Conservation (phyloP, 2,329 filamentous ascomycete species). For the Aureobasidium pullulans region DNA sequence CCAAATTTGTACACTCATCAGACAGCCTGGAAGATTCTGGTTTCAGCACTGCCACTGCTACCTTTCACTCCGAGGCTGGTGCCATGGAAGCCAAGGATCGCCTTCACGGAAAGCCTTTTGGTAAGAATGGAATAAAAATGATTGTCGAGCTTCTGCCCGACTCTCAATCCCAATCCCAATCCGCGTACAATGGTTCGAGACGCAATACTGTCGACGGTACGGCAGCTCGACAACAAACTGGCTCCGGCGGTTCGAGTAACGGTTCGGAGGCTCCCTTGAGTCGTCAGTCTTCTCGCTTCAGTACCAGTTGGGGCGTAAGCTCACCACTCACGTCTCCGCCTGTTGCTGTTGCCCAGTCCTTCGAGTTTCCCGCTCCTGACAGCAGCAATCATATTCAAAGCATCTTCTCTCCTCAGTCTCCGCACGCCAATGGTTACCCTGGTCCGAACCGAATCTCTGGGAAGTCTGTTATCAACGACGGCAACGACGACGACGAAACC, state of each 20-base stretch:
- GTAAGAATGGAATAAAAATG: slow-evolving; percentile 53
- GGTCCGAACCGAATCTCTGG: slow-evolving; percentile 55
- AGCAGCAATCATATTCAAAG: slow-evolving; percentile 49
- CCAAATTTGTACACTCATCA: slow-evolving; percentile 45
- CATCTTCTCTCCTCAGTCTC: slow-evolving; percentile 66
- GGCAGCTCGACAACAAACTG: slow-evolving; percentile 35
- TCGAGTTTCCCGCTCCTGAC: slow-evolving; percentile 53
- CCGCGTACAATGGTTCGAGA: slow-evolving; percentile 27
- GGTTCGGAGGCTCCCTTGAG: slow-evolving; percentile 35
- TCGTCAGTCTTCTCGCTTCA: slow-evolving; percentile 54
- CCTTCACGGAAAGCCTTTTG: slow-evolving; percentile 56
- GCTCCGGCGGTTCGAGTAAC: slow-evolving; percentile 35
- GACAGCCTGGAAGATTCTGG: slow-evolving; percentile 33
- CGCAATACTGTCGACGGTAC: slow-evolving; percentile 49
- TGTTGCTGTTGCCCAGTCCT: slow-evolving; percentile 40
- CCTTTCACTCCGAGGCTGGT: slow-evolving; percentile 49
- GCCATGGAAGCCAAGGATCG: slow-evolving; percentile 53
- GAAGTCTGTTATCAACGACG: slow-evolving; percentile 65
- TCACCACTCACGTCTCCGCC: slow-evolving; percentile 42
- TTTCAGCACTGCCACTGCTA: slow-evolving; percentile 51
- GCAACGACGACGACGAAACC: slow-evolving; percentile 64
- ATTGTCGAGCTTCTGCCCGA: slow-evolving; percentile 47
- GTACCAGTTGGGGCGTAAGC: slow-evolving; percentile 52
- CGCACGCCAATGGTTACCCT: slow-evolving; percentile 62
- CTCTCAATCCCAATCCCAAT: slow-evolving; percentile 14